Conservation (phyloP, 2,329 filamentous ascomycete genomes). For the Massarina eburnea region DNA sequence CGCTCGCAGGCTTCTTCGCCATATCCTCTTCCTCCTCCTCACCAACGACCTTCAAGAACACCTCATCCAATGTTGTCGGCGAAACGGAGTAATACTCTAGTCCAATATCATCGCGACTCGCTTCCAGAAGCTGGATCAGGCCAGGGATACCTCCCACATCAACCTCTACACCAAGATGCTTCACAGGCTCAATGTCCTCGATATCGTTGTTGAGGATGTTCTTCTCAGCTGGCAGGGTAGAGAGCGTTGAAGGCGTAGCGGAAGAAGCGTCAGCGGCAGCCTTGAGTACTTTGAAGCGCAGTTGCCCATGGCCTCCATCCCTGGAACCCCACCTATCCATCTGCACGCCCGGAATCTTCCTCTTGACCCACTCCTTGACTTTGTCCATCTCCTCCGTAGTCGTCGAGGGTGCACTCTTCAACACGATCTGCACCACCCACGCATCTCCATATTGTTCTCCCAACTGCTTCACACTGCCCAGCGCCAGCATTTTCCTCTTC, state of each 20-base stretch:
- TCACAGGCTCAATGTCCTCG: slow-evolving; percentile 16
- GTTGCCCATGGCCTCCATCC: slow-evolving; percentile 78
- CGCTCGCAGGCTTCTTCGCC: too few relatives aligned
- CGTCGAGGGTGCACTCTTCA: slow-evolving; percentile 73
- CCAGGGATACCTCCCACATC: slow-evolving; percentile 59
- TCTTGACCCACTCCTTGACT: slow-evolving; percentile 67
- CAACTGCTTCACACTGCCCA: slow-evolving; percentile 74
- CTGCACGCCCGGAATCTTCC: slow-evolving; percentile 63
- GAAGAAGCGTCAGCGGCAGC: slow-evolving; percentile 33
- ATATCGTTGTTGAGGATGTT: slow-evolving; percentile 16
- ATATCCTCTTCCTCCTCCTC: slow-evolving; percentile 67
- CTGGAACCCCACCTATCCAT: slow-evolving; percentile 61
- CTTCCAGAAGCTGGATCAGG: slow-evolving; percentile 73
- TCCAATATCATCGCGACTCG: slow-evolving; percentile 66
- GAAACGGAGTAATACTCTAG: slow-evolving; percentile 86
- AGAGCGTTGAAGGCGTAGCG: too few relatives aligned
- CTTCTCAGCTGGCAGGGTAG: slow-evolving; percentile 13
- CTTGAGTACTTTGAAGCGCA: slow-evolving; percentile 76
- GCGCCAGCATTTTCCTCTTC: slow-evolving; percentile 79
- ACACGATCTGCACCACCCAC: slow-evolving; percentile 80
- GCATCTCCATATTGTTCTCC: slow-evolving; percentile 75
- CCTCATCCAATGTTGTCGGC: slow-evolving; percentile 85
- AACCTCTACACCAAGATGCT: slow-evolving; percentile 1
- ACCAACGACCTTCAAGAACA: slow-evolving; percentile 83
- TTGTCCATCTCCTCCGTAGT: slow-evolving; percentile 65